phyloP scores from a whole-genome alignment of 768 basidiomycete genomes.

The Tylopilus sp. region DNA sequence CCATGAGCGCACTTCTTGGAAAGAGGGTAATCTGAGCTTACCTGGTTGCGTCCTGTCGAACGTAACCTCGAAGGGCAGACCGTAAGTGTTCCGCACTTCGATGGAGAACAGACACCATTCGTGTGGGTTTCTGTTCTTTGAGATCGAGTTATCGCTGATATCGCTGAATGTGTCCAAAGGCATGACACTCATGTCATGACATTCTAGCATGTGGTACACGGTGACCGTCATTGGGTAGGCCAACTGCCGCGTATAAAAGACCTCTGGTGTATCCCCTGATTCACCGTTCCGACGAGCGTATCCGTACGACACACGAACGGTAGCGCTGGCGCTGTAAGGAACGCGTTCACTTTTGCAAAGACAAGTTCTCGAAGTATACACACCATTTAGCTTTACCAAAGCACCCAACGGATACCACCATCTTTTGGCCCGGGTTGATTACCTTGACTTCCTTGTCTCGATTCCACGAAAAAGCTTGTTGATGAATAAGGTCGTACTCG shows the following conservation, averaged over 20 bases:
- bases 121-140: conserved; percentile 46
- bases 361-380: conserved; percentile 29
- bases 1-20: conserved; percentile 1
- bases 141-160: conserved; percentile 23
- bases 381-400: conserved; percentile 93
- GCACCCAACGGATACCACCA: conserved; percentile 67
- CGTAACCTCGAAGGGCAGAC: conserved; percentile 85
- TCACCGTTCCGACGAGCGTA: conserved; percentile 47
- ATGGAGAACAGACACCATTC: conserved; percentile 87
- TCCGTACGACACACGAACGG: conserved; percentile 82
- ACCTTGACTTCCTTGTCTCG: conserved; percentile 38
- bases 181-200: conserved; percentile 76
- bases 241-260: conserved; percentile 85
- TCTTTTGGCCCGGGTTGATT: conserved; percentile 69
- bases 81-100: conserved; percentile 90
- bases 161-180: conserved; percentile 43
- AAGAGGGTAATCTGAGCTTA: conserved; percentile 22
- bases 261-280: conserved; percentile 35
- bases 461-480: conserved; percentile 79
- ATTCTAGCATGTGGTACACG: conserved; percentile 94
- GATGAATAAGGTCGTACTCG: conserved; percentile 73
- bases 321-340: conserved; percentile 62
- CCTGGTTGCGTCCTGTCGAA: conserved; percentile 68
- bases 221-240: conserved; percentile 88
- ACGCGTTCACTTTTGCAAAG: background rate